phyloP scores from a whole-genome alignment of 2,329 filamentous ascomycete genomes.

The Pseudogymnoascus sp. region DNA sequence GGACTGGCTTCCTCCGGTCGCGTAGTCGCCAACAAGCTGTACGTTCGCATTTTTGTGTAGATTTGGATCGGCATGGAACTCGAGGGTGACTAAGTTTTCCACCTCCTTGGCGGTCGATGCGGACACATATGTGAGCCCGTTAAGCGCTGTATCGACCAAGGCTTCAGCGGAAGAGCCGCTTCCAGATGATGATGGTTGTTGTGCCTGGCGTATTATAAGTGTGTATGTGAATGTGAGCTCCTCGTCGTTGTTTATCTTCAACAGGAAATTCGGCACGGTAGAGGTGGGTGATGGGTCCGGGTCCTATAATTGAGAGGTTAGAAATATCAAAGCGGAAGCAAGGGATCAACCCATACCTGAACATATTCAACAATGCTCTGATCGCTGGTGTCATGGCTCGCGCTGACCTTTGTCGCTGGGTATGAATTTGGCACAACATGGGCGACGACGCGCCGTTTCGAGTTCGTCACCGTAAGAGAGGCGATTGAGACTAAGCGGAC shows the following conservation, averaged over 20 bases:
- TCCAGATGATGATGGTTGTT: constrained; percentile 32
- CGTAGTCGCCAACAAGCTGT: constrained; percentile 85
- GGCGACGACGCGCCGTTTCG: constrained; percentile 67
- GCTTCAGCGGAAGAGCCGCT: constrained; percentile 35
- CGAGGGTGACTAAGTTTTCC: constrained; percentile 85
- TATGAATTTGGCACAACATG: constrained; percentile 78
- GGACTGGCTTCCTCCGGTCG: constrained; percentile 72
- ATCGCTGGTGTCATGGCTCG: constrained; percentile 65
- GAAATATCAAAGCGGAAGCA: not conserved
- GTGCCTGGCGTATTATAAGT: constrained; percentile 62
- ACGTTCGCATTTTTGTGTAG: constrained; percentile 96
- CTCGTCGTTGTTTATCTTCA: constrained; percentile 83
- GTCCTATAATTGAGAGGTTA: constrained; percentile 49
- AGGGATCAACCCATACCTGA: constrained; percentile 54
- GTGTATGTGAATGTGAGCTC: constrained; percentile 91
- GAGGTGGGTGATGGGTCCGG: constrained; percentile 50
- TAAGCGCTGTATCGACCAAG: constrained; percentile 65
- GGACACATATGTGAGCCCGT: constrained; percentile 85
- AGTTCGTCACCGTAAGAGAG: constrained; percentile 72
- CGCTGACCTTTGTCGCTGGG: constrained; percentile 70
- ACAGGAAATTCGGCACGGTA: constrained; percentile 62
- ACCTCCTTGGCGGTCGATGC: constrained; percentile 79
- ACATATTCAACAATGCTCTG: constrained; percentile 77
- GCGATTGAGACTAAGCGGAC: constrained; percentile 67
- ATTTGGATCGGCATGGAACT: constrained; percentile 96